A percentile compares a stretch with the other conserved stretches of the same genome.
Evolutionary conservation across 2,329 filamentous ascomycete species (phyloP).

Genomic region (Cryoendolithus antarcticus): DNA sequence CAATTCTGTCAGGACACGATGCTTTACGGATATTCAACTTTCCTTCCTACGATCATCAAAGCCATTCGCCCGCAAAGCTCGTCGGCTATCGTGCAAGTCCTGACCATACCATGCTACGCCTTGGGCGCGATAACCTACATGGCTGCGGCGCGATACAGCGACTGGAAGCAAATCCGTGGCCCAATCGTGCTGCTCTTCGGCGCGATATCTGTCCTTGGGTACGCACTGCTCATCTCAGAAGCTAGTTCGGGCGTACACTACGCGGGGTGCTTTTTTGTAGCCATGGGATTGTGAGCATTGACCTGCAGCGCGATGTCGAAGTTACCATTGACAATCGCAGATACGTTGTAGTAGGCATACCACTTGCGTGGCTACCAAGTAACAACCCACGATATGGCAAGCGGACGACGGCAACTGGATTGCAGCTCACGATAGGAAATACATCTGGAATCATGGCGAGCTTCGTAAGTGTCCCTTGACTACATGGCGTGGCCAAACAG

Average conservation of each 20-base stretch:
- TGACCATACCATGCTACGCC: conserved; percentile 69
- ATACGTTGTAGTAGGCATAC: conserved; percentile 5
- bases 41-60: conserved; percentile 66
- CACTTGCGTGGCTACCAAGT: conserved; percentile 32
- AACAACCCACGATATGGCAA: conserved; percentile 68
- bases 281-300: neutral
- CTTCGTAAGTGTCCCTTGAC: conserved; percentile 1
- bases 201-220: conserved; percentile 35
- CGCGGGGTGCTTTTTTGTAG: conserved; percentile 28
- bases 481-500: neutral
- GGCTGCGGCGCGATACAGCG: conserved; percentile 51
- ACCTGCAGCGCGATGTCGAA: too few relatives aligned
- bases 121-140: conserved; percentile 61
- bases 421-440: conserved; percentile 62
- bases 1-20: conserved; percentile 67
- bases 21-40: conserved; percentile 67
- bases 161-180: conserved; percentile 53
- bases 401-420: conserved; percentile 56
- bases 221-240: conserved; percentile 50
- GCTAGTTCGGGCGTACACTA: conserved; percentile 53
- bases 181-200: conserved; percentile 53
- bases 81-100: conserved; percentile 54
- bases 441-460: conserved; percentile 52
- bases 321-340: too few relatives aligned
- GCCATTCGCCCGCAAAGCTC: conserved; percentile 51